Evolutionary conservation across 768 basidiomycete species (phyloP).

Genomic region (Lactarius vividus): DNA sequence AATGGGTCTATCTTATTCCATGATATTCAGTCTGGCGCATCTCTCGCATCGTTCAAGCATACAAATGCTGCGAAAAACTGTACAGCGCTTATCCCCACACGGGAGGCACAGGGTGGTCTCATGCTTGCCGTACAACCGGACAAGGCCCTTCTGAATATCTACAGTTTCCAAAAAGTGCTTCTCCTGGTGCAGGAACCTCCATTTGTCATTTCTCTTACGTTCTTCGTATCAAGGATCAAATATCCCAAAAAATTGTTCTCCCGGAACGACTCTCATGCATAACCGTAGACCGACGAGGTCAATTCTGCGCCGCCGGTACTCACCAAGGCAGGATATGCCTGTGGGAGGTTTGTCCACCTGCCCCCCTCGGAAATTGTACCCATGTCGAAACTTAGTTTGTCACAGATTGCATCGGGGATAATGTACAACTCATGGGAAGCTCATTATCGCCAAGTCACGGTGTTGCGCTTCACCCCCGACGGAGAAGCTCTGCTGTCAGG

Average conservation of each 20-base stretch:
- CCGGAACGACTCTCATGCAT: constrained; percentile 89
- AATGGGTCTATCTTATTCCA: constrained; percentile 71
- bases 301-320: constrained; percentile 86
- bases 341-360: constrained; percentile 76
- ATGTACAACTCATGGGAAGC: constrained; percentile 91
- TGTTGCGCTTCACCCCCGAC: constrained; percentile 80
- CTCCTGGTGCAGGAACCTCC: background rate
- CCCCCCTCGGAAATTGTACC: background rate
- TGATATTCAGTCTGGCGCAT: constrained; percentile 74
- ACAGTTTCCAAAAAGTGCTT: constrained; percentile 88
- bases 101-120: constrained; percentile 74
- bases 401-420: constrained; percentile 88
- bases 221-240: constrained; percentile 69
- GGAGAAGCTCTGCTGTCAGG: constrained; percentile 78
- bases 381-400: constrained; percentile 10
- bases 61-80: constrained; percentile 63
- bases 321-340: constrained; percentile 85
- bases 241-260: constrained; percentile 78
- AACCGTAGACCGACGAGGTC: constrained; percentile 66
- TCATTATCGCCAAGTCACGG: constrained; percentile 87
- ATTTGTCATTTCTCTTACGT: constrained; percentile 8
- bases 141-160: constrained; percentile 86
- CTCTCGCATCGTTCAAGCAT: constrained; percentile 87
- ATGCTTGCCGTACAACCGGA: constrained; percentile 84
- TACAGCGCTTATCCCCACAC: constrained; percentile 65